Evolutionary conservation across 768 basidiomycete genomes (phyloP).

Genomic region (Jaapia argillacea): DNA sequence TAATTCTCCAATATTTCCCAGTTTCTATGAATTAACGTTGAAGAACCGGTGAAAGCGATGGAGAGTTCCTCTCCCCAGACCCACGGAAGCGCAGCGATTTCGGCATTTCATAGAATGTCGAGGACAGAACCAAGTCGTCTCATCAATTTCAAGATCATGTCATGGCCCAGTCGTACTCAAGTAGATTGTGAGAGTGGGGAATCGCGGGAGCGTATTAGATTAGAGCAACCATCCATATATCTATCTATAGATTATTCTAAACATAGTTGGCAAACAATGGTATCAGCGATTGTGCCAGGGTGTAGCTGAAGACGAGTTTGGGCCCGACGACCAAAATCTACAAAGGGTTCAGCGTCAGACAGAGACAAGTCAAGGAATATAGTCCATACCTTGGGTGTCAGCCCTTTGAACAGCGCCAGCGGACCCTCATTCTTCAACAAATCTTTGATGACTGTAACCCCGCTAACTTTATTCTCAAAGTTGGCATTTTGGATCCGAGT

Average conservation of each 20-base stretch:
- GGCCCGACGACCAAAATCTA: slow-evolving; percentile 95
- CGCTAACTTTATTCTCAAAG: slow-evolving; percentile 79
- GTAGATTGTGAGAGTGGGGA: neutral
- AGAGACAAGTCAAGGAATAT: neutral
- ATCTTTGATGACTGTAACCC: slow-evolving; percentile 74
- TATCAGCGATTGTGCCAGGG: slow-evolving; percentile 92
- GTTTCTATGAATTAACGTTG: no score
- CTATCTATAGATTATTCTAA: slow-evolving; percentile 16
- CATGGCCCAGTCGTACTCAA: no score
- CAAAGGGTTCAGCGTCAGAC: slow-evolving; percentile 8
- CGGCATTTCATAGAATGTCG: slow-evolving; percentile 6
- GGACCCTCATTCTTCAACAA: slow-evolving; percentile 81
- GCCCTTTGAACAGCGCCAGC: slow-evolving; percentile 87
- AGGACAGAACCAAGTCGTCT: neutral
- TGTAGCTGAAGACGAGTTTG: slow-evolving; percentile 97
- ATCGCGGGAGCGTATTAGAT: neutral
- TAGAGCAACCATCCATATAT: neutral
- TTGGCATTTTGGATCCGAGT: slow-evolving; percentile 98
- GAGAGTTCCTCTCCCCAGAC: no score
- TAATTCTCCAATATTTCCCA: no score
- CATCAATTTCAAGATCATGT: neutral
- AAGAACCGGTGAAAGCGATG: no score
- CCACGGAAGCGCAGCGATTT: no score
- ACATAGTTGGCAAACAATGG: slow-evolving; percentile 86
- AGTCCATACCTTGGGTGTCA: slow-evolving; percentile 80